Conservation (phyloP, 2,329 filamentous ascomycete genomes). For the Ophiobolus disseminans region DNA sequence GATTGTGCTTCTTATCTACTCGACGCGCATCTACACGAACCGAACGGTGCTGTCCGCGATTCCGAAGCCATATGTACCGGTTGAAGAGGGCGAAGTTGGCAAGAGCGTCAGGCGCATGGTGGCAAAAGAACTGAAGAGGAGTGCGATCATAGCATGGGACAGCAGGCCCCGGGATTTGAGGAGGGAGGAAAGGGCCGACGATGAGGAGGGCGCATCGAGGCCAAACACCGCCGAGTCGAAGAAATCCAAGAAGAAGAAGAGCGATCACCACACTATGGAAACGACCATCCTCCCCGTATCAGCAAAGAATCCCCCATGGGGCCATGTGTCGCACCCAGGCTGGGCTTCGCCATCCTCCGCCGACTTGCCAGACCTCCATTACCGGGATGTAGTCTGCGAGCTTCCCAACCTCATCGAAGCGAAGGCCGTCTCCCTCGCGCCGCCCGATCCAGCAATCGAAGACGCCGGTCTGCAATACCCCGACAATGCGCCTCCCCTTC, state of each 20-base stretch:
- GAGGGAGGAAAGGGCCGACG: slow-evolving; percentile 46
- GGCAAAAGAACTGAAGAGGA: slow-evolving; percentile 72
- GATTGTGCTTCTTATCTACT: slow-evolving; percentile 77
- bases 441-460: slow-evolving; percentile 58
- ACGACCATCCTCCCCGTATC: slow-evolving; percentile 50
- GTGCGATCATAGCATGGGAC: slow-evolving; percentile 81
- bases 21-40: slow-evolving; percentile 84
- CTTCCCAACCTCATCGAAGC: slow-evolving; percentile 90
- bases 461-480: slow-evolving; percentile 24
- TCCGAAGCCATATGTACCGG: slow-evolving; percentile 83
- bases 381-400: slow-evolving; percentile 79
- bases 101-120: slow-evolving; percentile 79
- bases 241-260: slow-evolving; percentile 39
- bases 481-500: slow-evolving; percentile 45
- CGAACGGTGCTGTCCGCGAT: slow-evolving; percentile 80
- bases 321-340: slow-evolving; percentile 81
- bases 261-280: slow-evolving; percentile 27
- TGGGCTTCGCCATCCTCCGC: slow-evolving; percentile 83
- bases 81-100: slow-evolving; percentile 83
- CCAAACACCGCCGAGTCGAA: slow-evolving; percentile 31
- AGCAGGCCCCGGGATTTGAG: slow-evolving; percentile 70
- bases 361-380: slow-evolving; percentile 82
- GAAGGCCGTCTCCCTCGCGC: slow-evolving; percentile 86
- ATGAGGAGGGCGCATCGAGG: slow-evolving; percentile 20
- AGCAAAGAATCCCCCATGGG: slow-evolving; percentile 70